These are phyloP conservation scores for Metschnikowia koreensis DNA, from an alignment of 805 yeast species.

Conservation along the genomic window DNA sequence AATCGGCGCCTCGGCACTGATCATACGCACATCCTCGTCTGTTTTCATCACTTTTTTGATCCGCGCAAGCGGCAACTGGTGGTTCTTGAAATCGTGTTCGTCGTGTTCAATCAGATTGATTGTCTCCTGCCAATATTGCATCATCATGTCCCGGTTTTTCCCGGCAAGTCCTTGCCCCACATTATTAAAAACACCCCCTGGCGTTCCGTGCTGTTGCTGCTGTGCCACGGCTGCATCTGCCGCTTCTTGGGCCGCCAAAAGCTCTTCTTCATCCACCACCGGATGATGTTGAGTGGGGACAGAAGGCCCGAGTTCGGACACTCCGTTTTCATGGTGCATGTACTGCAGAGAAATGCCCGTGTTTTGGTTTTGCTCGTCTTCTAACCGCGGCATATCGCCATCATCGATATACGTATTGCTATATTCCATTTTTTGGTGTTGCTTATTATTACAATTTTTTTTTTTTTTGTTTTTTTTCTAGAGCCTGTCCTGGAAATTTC, in stretches of 20 bases:
- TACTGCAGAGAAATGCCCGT: slow-evolving; percentile 21
- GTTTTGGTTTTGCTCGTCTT: slow-evolving; percentile 18
- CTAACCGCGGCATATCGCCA: slow-evolving; percentile 22
- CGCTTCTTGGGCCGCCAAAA: slow-evolving; percentile 45
- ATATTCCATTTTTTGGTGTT: slow-evolving; percentile 20
- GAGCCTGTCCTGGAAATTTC: neutral
- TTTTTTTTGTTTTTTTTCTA: neutral
- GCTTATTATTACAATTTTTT: neutral
- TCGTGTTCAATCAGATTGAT: slow-evolving; percentile 88
- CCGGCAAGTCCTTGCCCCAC: slow-evolving; percentile 64
- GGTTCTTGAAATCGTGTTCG: slow-evolving; percentile 89
- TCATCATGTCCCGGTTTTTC: slow-evolving; percentile 77
- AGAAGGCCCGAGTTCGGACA: slow-evolving; percentile 6
- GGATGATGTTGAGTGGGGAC: slow-evolving; percentile 10
- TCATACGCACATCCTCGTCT: slow-evolving; percentile 96
- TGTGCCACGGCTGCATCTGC: slow-evolving; percentile 48
- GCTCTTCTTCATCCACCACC: slow-evolving; percentile 40
- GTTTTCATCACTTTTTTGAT: slow-evolving; percentile 98
- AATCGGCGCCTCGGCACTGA: slow-evolving; percentile 97
- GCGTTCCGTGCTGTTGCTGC: slow-evolving; percentile 38
- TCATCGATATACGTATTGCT: slow-evolving; percentile 31
- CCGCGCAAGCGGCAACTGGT: slow-evolving; percentile 92
- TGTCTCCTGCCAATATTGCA: slow-evolving; percentile 97
- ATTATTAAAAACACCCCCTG: slow-evolving; percentile 73
- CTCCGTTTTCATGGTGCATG: slow-evolving; percentile 7